phyloP scores from a whole-genome alignment of 768 basidiomycete species.

The Trametes coccinea region DNA sequence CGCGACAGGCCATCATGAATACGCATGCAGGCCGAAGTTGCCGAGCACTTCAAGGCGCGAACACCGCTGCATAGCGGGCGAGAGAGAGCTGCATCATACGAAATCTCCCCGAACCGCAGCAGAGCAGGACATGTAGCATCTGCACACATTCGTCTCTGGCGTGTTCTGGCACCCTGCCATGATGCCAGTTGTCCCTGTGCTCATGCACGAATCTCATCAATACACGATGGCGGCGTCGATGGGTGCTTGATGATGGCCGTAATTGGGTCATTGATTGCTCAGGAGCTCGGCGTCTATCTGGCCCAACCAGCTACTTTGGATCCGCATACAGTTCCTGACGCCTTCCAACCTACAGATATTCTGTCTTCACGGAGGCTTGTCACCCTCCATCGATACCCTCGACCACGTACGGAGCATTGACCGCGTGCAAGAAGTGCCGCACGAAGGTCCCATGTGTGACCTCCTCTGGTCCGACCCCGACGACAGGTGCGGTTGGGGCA shows the following conservation, averaged over 20 bases:
- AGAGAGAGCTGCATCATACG: not conserved
- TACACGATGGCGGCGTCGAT: not conserved
- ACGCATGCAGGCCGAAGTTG: too few species aligned
- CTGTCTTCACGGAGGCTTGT: constrained; percentile 96
- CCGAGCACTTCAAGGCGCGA: not conserved
- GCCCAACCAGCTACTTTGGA: not conserved
- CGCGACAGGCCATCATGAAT: not conserved
- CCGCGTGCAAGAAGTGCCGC: constrained; percentile 98
- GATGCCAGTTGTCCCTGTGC: not conserved
- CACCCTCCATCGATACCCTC: constrained; percentile 98
- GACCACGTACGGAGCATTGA: constrained; percentile 99
- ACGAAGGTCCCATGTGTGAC: constrained; percentile 99
- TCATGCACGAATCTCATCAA: not conserved
- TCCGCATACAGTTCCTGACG: not conserved
- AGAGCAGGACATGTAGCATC: too few species aligned
- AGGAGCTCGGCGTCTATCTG: constrained; percentile 6
- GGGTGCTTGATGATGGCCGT: not conserved
- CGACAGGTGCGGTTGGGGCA: constrained; percentile 99
- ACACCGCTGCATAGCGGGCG: not conserved
- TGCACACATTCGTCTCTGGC: too few species aligned
- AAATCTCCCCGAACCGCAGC: too few species aligned
- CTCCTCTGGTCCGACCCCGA: constrained; percentile 99
- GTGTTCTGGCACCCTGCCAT: too few species aligned
- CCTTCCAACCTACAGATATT: constrained; percentile 69
- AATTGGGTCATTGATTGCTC: not conserved